Conservation (phyloP, 1,139 yeast species). For the Yamadazyma blattariae region DNA sequence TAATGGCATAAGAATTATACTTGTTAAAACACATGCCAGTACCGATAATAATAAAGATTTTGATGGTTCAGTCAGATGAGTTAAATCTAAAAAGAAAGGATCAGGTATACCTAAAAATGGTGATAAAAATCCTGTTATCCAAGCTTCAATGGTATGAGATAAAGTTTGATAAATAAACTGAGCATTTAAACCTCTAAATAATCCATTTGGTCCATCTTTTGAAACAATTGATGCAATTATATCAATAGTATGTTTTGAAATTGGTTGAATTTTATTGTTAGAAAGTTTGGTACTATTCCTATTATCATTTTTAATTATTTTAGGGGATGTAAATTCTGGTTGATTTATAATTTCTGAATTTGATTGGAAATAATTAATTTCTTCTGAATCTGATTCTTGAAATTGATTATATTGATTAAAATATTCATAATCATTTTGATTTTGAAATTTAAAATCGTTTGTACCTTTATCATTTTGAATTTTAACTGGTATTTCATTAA, state of each 20-base stretch:
- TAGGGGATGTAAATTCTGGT: neutral
- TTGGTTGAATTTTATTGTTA: constrained; percentile 48
- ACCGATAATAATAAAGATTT: constrained; percentile 66
- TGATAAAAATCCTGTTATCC: constrained; percentile 86
- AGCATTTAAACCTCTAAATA: constrained; percentile 86
- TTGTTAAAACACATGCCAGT: constrained; percentile 70
- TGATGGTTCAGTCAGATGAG: constrained; percentile 77
- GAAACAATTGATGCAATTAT: constrained; percentile 66
- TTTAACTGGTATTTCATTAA: constrained; percentile 8
- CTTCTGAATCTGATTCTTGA: constrained; percentile 35
- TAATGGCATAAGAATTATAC: constrained; percentile 75
- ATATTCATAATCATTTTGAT: neutral
- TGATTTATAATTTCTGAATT: constrained; percentile 1
- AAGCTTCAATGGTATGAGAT: constrained; percentile 78
- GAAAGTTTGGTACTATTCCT: neutral
- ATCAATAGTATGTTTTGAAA: constrained; percentile 67
- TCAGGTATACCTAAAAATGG: constrained; percentile 86
- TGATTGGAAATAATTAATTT: constrained; percentile 52
- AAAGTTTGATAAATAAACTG: constrained; percentile 76
- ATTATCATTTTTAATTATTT: neutral
- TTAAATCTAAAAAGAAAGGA: constrained; percentile 79
- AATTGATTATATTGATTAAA: too few relatives aligned
- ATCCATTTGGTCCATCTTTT: constrained; percentile 79
- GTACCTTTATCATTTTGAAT: neutral
- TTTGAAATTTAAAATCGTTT: neutral